Percentiles rank a stretch among this genome's conserved stretches.
These are phyloP conservation scores for Aspergillus caelatus DNA, from an alignment of 2,329 filamentous ascomycete species.

Conservation along the genomic window DNA sequence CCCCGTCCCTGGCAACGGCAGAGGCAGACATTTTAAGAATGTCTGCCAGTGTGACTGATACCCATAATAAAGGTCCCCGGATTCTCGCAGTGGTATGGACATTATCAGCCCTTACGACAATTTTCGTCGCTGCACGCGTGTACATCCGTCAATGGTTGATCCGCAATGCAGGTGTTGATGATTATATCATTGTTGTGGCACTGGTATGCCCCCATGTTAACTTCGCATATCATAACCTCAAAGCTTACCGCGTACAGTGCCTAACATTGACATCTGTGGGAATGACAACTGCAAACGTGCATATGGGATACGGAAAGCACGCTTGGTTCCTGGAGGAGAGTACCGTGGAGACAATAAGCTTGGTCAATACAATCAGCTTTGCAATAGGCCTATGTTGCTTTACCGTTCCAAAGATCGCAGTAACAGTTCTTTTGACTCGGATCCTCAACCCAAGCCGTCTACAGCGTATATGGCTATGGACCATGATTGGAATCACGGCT, in stretches of 20 bases:
- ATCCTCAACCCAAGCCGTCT: conserved; percentile 29
- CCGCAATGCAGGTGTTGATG: conserved; percentile 40
- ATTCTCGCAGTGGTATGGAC: conserved; percentile 37
- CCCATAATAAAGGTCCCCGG: conserved; percentile 36
- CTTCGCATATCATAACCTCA: background rate
- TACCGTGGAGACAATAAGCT: conserved; percentile 30
- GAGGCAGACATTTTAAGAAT: background rate
- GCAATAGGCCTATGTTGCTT: conserved; percentile 34
- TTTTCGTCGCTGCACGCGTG: conserved; percentile 38
- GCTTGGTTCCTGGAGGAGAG: conserved; percentile 31
- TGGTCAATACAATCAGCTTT: conserved; percentile 32
- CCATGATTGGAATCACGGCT: conserved; percentile 33
- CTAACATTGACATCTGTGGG: conserved; percentile 16
- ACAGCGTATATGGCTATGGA: conserved; percentile 27
- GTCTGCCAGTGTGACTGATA: background rate
- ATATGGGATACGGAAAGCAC: conserved; percentile 46
- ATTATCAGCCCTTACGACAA: conserved; percentile 33
- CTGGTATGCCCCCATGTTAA: conserved; percentile 26
- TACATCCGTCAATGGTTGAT: conserved; percentile 36
- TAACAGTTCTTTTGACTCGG: conserved; percentile 29
- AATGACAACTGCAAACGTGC: conserved; percentile 40
- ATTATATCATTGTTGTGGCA: conserved; percentile 40
- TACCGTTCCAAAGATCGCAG: conserved; percentile 32
- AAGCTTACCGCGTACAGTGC: conserved; percentile 5
- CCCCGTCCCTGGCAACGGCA: background rate